These are phyloP conservation scores for Purpureocillium lavendulum DNA, from an alignment of 2,329 filamentous ascomycete species.

Conservation along the genomic window DNA sequence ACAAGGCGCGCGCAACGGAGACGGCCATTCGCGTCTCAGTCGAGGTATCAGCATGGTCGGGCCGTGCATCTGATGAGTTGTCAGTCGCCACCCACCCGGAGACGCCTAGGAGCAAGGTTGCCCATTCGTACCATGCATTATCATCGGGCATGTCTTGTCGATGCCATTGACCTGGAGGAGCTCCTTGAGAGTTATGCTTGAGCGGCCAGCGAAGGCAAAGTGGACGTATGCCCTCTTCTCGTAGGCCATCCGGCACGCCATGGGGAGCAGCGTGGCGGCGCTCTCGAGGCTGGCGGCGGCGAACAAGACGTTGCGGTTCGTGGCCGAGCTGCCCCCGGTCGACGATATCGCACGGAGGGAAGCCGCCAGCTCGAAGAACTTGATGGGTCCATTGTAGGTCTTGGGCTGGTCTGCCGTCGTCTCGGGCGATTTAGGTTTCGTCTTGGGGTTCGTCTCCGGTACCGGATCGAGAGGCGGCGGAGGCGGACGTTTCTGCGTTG, in stretches of 20 bases:
- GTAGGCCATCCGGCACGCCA: slow-evolving; percentile 79
- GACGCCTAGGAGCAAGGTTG: too few relatives aligned
- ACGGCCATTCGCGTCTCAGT: slow-evolving; percentile 60
- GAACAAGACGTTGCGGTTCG: slow-evolving; percentile 70
- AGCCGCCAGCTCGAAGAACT: slow-evolving; percentile 54
- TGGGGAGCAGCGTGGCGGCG: slow-evolving; percentile 62
- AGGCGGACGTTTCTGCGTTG: neutral
- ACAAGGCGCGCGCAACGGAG: slow-evolving; percentile 56
- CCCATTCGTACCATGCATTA: slow-evolving; percentile 40
- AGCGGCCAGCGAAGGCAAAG: slow-evolving; percentile 68
- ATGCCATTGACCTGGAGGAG: slow-evolving; percentile 74
- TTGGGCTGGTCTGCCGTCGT: slow-evolving; percentile 19
- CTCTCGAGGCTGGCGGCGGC: slow-evolving; percentile 68
- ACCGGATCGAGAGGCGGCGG: neutral
- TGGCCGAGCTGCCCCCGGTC: slow-evolving; percentile 39
- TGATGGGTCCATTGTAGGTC: slow-evolving; percentile 61
- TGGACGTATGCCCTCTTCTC: slow-evolving; percentile 69
- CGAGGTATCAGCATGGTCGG: slow-evolving; percentile 63
- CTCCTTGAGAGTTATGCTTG: slow-evolving; percentile 58
- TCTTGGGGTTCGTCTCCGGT: slow-evolving; percentile 3
- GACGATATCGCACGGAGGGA: slow-evolving; percentile 53
- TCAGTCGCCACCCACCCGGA: slow-evolving; percentile 7
- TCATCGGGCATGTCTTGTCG: slow-evolving; percentile 58
- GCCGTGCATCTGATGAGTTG: slow-evolving; percentile 57
- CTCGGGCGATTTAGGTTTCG: slow-evolving; percentile 11